phyloP scores from a whole-genome alignment of 2,329 filamentous ascomycete species.

The Fusarium camptoceras region DNA sequence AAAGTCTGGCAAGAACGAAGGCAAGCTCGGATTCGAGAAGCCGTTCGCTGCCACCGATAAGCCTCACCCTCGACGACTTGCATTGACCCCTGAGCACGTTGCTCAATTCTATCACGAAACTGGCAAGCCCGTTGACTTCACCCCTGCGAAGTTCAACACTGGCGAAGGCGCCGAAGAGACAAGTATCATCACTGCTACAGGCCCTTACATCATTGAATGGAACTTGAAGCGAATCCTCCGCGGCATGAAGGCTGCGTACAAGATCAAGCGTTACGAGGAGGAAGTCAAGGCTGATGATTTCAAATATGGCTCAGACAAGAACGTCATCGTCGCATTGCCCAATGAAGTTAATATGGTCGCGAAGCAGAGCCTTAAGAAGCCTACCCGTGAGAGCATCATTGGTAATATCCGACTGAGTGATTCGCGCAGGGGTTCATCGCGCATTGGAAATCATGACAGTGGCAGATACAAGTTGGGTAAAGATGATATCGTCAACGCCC shows the following conservation, averaged over 20 bases:
- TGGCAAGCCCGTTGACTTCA: conserved; percentile 86
- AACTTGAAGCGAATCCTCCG: conserved; percentile 88
- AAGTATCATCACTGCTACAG: conserved; percentile 95
- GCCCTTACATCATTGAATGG: conserved; percentile 97
- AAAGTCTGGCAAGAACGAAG: conserved; percentile 93
- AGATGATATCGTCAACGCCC: conserved; percentile 85
- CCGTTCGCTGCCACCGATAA: conserved; percentile 92
- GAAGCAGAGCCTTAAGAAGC: conserved; percentile 84
- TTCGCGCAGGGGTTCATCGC: conserved; percentile 62
- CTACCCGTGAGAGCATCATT: conserved; percentile 93
- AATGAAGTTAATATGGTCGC: conserved; percentile 99
- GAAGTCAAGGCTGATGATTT: conserved; percentile 99
- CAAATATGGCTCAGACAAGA: conserved; percentile 96
- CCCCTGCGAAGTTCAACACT: conserved; percentile 92
- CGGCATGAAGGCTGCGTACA: conserved; percentile 88
- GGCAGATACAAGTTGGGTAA: conserved; percentile 79
- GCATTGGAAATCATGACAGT: conserved; percentile 65
- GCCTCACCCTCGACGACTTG: conserved; percentile 90
- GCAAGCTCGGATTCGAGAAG: conserved; percentile 97
- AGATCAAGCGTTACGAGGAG: conserved; percentile 95
- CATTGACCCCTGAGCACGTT: conserved; percentile 89
- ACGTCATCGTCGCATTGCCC: conserved; percentile 94
- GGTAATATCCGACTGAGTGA: conserved; percentile 63
- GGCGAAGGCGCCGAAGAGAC: conserved; percentile 85
- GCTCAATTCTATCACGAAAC: conserved; percentile 99